phyloP scores from a whole-genome alignment of 352 stramenopile genomes.

The Phytopythium aichiense region DNA sequence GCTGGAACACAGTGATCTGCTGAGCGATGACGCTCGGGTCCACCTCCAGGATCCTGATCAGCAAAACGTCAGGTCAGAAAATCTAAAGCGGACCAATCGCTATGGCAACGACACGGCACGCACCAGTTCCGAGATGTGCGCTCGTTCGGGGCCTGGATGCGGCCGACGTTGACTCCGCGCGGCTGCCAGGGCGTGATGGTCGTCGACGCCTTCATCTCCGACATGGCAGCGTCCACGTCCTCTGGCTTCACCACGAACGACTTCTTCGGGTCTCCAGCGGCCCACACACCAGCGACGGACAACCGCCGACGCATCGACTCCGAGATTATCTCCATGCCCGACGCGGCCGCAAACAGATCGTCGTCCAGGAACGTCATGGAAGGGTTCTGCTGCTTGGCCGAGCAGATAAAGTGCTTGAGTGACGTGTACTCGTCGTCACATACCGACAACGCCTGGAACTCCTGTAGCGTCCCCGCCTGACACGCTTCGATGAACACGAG shows the following conservation, averaged over 20 bases:
- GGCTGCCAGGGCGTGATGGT: conserved; percentile 58
- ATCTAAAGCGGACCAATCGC: neutral
- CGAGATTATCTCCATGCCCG: conserved; percentile 74
- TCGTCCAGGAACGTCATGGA: conserved; percentile 70
- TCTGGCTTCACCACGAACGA: conserved; percentile 62
- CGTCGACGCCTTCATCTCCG: conserved; percentile 21
- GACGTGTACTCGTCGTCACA: conserved; percentile 73
- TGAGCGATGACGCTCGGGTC: conserved; percentile 75
- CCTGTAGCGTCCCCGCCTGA: conserved; percentile 41
- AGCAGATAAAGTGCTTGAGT: conserved; percentile 67
- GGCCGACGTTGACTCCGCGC: conserved; percentile 35
- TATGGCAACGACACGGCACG: conserved; percentile 3
- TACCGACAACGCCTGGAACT: conserved; percentile 54
- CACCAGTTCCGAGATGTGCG: conserved; percentile 55
- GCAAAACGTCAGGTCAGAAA: conserved; percentile 5
- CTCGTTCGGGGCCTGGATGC: conserved; percentile 19
- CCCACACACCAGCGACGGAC: conserved; percentile 75
- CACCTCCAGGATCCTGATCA: conserved; percentile 63
- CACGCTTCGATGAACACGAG: conserved; percentile 72
- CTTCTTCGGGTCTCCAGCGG: conserved; percentile 40
- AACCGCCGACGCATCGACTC: conserved; percentile 68
- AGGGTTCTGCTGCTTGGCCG: conserved; percentile 53
- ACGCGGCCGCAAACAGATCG: conserved; percentile 58
- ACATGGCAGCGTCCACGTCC: conserved; percentile 21
- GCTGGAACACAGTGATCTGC: conserved; percentile 83